A percentile compares a stretch with the other conserved stretches of the same genome.
These are phyloP conservation scores for Lyophyllum decastes DNA, from an alignment of 768 basidiomycete species.

Conservation along the genomic window DNA sequence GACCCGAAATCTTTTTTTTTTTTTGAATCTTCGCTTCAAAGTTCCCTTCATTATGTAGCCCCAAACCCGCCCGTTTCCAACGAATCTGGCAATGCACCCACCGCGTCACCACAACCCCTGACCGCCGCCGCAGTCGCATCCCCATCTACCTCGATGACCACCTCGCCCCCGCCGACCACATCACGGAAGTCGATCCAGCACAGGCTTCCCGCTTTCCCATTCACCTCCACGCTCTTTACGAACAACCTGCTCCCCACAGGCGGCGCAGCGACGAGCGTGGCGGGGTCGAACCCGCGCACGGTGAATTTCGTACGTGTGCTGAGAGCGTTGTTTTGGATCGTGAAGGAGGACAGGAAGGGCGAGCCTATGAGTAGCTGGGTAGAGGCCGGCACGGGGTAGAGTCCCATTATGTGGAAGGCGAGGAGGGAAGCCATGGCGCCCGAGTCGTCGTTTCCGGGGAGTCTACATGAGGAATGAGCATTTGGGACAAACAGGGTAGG, in stretches of 20 bases:
- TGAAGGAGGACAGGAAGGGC: constrained; percentile 48
- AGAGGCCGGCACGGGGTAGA: constrained; percentile 50
- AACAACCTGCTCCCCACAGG: constrained; percentile 40
- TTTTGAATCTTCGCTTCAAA: too few species aligned
- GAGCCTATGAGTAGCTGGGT: constrained; percentile 49
- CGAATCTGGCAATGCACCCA: constrained; percentile 37
- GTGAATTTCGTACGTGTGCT: constrained; percentile 40
- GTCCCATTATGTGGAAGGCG: constrained; percentile 49
- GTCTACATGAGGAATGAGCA: neutral
- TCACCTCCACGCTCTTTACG: constrained; percentile 45
- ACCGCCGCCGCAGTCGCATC: constrained; percentile 34
- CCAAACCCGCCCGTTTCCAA: constrained; percentile 35
- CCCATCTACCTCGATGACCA: constrained; percentile 46
- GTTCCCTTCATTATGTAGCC: neutral
- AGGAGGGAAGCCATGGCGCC: constrained; percentile 55
- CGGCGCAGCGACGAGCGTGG: constrained; percentile 34
- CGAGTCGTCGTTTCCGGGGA: constrained; percentile 31
- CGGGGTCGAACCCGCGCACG: constrained; percentile 42
- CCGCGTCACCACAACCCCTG: constrained; percentile 39
- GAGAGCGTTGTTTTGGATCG: constrained; percentile 39
- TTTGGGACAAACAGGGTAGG: neutral
- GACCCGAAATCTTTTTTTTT: too few species aligned
- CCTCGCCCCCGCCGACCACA: constrained; percentile 42
- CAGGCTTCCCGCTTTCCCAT: constrained; percentile 37
- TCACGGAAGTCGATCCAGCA: constrained; percentile 49